These are phyloP conservation scores for Neurospora crassa DNA, from an alignment of 2,329 filamentous ascomycete species.

Conservation along the genomic window DNA sequence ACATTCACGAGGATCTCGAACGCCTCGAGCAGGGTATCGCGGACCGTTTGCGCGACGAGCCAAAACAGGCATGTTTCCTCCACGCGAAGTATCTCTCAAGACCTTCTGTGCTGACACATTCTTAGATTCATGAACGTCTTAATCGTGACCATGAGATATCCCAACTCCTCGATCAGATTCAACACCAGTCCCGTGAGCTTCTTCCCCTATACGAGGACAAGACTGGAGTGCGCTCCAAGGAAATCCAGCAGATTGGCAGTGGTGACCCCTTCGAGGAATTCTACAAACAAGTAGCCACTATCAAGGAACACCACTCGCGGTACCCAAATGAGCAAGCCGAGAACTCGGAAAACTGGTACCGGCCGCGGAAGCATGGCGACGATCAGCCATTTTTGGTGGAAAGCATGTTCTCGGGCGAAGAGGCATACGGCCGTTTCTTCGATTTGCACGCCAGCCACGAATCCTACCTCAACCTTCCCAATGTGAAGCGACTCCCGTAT, in stretches of 20 bases:
- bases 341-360: slow-evolving; percentile 89
- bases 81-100: not conserved
- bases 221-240: slow-evolving; percentile 60
- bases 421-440: slow-evolving; percentile 85
- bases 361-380: slow-evolving; percentile 54
- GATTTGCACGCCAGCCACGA: slow-evolving; percentile 81
- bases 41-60: slow-evolving; percentile 81
- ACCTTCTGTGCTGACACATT: not conserved
- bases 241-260: slow-evolving; percentile 74
- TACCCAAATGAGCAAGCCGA: slow-evolving; percentile 94
- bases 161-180: slow-evolving; percentile 78
- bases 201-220: slow-evolving; percentile 78
- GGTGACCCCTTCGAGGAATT: slow-evolving; percentile 88
- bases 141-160: slow-evolving; percentile 88
- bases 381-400: slow-evolving; percentile 66
- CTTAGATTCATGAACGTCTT: slow-evolving; percentile 75
- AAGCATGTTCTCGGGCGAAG: slow-evolving; percentile 90
- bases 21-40: slow-evolving; percentile 88
- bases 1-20: slow-evolving; percentile 93
- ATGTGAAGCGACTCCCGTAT: slow-evolving; percentile 77
- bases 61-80: slow-evolving; percentile 61
- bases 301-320: slow-evolving; percentile 79
- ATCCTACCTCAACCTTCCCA: slow-evolving; percentile 79
- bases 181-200: slow-evolving; percentile 72
- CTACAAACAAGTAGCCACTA: slow-evolving; percentile 70